These are phyloP conservation scores for Cucurbita pepo DNA, from an alignment of 306 rosid genomes.

Conservation along the genomic window DNA sequence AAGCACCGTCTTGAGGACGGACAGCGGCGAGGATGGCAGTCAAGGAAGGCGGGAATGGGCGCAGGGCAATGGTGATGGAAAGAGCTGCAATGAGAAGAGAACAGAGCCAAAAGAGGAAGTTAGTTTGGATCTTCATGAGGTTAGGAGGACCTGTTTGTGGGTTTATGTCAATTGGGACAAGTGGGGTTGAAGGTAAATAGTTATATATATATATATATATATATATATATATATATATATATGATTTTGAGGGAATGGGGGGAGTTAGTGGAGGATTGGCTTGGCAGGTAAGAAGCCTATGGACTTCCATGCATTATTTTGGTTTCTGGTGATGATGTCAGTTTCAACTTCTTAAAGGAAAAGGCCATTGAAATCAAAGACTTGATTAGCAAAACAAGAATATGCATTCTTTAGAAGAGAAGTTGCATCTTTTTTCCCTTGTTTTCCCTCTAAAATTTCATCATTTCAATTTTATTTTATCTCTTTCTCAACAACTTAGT, in stretches of 20 bases:
- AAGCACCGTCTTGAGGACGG: conserved; percentile 1
- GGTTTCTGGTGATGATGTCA: conserved; percentile 7
- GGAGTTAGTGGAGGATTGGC: conserved; percentile 13
- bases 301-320: conserved; percentile 9
- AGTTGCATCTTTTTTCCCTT: neutral
- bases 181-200: conserved; percentile 8
- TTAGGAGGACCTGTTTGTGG: neutral
- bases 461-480: too few relatives aligned
- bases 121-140: conserved; percentile 30
- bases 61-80: conserved; percentile 15
- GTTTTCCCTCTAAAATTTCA: too few relatives aligned
- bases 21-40: neutral
- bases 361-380: neutral
- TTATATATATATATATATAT: neutral
- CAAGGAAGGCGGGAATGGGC: conserved; percentile 10
- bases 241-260: neutral
- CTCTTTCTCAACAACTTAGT: too few relatives aligned
- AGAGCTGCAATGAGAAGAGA: conserved; percentile 28
- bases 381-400: neutral
- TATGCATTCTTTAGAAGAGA: neutral
- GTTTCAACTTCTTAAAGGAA: neutral
- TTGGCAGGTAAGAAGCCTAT: conserved; percentile 40
- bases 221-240: neutral
- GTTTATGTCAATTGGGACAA: conserved; percentile 8
- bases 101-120: conserved; percentile 33